Conservation (phyloP, 495 filamentous ascomycete species). For the Penicillium daleae region DNA sequence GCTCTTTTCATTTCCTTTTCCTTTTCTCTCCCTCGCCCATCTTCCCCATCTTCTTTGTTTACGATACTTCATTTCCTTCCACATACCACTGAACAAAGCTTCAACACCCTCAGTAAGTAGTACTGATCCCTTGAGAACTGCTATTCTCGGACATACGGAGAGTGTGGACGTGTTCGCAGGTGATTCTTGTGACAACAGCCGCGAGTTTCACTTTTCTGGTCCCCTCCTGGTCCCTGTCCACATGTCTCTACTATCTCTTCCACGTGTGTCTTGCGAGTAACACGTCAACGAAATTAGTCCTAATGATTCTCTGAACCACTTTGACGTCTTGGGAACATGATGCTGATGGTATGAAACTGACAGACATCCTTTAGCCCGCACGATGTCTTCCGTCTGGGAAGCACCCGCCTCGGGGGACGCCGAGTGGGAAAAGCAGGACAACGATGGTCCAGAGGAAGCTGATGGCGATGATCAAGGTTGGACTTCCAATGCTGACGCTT, state of each 20-base stretch:
- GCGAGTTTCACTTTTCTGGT: not conserved
- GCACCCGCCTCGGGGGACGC: not conserved
- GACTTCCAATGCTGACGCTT: not conserved
- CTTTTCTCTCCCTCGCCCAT: not conserved
- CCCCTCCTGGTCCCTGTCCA: not conserved
- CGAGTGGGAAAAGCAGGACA: not conserved
- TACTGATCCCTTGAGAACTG: not conserved
- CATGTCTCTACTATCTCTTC: not conserved
- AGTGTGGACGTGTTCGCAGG: not conserved
- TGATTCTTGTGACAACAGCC: not conserved
- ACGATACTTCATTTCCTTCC: not conserved
- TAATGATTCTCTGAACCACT: not conserved
- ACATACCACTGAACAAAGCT: not conserved
- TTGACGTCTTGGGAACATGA: not conserved
- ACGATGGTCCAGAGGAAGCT: not conserved
- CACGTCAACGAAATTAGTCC: not conserved
- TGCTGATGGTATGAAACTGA: not conserved
- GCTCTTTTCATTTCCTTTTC: constrained; percentile 12
- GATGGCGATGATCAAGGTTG: not conserved
- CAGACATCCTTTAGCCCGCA: not conserved
- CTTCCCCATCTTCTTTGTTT: not conserved
- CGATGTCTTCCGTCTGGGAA: constrained; percentile 6
- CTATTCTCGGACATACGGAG: not conserved
- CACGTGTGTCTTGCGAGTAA: not conserved
- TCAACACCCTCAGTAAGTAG: not conserved